phyloP scores from a whole-genome alignment of 176 grass and related monocot species.

The Chrysopogon serrulatus region DNA sequence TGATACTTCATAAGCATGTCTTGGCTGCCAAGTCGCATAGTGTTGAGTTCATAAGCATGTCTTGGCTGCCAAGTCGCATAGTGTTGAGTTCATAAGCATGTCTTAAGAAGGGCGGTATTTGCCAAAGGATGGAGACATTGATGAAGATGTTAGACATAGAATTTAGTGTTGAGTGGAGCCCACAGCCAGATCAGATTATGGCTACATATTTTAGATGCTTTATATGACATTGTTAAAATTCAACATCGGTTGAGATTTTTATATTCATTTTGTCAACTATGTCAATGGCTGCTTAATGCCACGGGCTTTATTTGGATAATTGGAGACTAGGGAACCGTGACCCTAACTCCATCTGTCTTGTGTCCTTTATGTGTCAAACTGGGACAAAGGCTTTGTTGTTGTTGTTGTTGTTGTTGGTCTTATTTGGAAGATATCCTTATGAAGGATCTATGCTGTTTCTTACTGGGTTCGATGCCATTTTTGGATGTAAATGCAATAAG shows the following conservation, averaged over 20 bases:
- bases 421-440: not conserved
- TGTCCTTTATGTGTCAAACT: too few relatives aligned
- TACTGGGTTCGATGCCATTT: conserved; percentile 4
- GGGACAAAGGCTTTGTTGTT: too few relatives aligned
- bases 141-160: too few relatives aligned
- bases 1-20: not conserved
- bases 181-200: not conserved
- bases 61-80: too few relatives aligned
- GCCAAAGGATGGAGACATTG: too few relatives aligned
- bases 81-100: too few relatives aligned
- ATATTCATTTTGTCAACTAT: conserved; percentile 8
- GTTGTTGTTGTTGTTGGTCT: too few relatives aligned
- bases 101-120: too few relatives aligned
- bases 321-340: too few relatives aligned
- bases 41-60: too few relatives aligned
- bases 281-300: not conserved
- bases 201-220: not conserved
- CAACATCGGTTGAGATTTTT: not conserved
- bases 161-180: not conserved
- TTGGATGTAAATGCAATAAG: not conserved
- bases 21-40: not conserved
- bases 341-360: too few relatives aligned
- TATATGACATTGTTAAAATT: not conserved
- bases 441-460: not conserved
- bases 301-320: not conserved